Percentiles rank a stretch among this genome's conserved stretches.
These are phyloP conservation scores for Lentinula guzmanii DNA, from an alignment of 768 basidiomycete species.

Conservation along the genomic window DNA sequence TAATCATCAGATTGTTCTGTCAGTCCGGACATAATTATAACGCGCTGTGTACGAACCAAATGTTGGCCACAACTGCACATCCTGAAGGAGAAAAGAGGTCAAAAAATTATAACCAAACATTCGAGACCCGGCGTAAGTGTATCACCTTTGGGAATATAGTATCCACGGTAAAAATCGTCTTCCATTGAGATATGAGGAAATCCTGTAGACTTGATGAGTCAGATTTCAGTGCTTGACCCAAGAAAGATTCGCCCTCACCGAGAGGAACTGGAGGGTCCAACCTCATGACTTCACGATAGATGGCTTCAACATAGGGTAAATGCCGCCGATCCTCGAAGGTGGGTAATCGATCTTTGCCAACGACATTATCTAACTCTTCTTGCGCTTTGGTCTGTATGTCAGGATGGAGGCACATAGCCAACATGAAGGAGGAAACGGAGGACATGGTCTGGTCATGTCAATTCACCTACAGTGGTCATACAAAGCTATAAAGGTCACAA, in stretches of 20 bases:
- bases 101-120: background rate
- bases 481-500: background rate
- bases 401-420: background rate
- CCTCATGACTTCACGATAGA: background rate
- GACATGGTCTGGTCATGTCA: background rate
- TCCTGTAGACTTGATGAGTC: background rate
- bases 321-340: background rate
- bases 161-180: conserved; percentile 21
- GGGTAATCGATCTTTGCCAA: background rate
- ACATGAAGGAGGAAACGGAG: background rate
- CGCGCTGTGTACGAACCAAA: background rate
- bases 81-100: conserved; percentile 3
- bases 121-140: background rate
- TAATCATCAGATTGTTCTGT: background rate
- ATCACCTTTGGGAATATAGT: conserved; percentile 15
- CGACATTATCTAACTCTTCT: background rate
- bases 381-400: background rate
- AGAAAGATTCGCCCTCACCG: background rate
- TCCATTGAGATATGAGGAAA: conserved; percentile 17
- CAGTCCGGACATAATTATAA: background rate
- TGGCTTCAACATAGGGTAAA: conserved; percentile 1
- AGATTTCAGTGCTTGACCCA: background rate
- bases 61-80: conserved; percentile 14
- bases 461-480: background rate
- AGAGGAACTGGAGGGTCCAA: background rate